Conservation (phyloP, 805 yeast species). For the Yarrowia sp. region DNA sequence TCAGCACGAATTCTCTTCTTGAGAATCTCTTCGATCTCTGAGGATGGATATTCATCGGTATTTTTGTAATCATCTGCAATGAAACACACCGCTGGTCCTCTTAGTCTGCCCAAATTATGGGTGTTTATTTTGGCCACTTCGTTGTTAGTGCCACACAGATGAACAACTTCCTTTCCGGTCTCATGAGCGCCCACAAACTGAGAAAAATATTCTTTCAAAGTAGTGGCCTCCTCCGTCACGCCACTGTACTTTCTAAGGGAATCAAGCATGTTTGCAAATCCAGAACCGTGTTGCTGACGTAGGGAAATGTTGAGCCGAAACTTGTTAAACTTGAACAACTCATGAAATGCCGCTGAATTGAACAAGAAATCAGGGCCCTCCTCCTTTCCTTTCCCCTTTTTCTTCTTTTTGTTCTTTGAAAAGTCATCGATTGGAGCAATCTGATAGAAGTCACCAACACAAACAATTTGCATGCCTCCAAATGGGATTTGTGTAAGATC, state of each 20-base stretch:
- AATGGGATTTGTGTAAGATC: conserved; percentile 59
- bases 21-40: neutral
- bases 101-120: neutral
- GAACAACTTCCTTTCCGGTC: neutral
- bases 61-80: neutral
- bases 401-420: neutral
- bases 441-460: conserved; percentile 93
- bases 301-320: neutral
- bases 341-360: neutral
- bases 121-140: neutral
- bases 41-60: neutral
- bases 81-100: neutral
- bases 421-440: conserved; percentile 61
- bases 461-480: conserved; percentile 87
- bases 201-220: neutral
- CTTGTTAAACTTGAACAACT: neutral
- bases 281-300: conserved; percentile 12
- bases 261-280: conserved; percentile 13
- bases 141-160: neutral
- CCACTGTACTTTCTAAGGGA: conserved; percentile 5
- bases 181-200: conserved; percentile 2
- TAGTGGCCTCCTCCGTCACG: neutral
- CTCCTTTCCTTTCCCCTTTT: too few species aligned
- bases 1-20: conserved; percentile 1
- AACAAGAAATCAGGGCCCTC: conserved; percentile 7